These are phyloP conservation scores for Nicotiana benthamiana DNA, from an alignment of 257 asterid genomes.

Conservation along the genomic window DNA sequence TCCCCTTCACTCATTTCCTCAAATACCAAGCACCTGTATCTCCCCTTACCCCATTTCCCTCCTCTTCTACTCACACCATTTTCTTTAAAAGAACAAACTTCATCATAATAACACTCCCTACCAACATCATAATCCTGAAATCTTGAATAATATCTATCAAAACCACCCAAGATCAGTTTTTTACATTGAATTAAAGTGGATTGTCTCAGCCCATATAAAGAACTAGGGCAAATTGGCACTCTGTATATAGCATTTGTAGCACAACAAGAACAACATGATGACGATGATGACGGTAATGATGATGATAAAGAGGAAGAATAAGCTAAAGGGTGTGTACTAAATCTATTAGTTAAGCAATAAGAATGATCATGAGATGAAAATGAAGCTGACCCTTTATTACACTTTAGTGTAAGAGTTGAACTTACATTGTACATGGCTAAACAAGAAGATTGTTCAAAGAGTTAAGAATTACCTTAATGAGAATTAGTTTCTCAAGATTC, in stretches of 20 bases:
- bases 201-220: constrained; percentile 53
- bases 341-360: constrained; percentile 29
- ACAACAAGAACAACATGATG: constrained; percentile 49
- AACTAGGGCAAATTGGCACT: constrained; percentile 33
- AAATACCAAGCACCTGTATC: constrained; percentile 27
- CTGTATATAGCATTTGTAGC: constrained; percentile 26
- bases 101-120: constrained; percentile 33
- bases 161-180: constrained; percentile 40
- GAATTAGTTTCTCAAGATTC: background rate
- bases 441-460: background rate
- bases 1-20: constrained; percentile 40
- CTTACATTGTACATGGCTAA: constrained; percentile 52
- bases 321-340: constrained; percentile 26
- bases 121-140: constrained; percentile 28
- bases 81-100: constrained; percentile 24
- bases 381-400: constrained; percentile 34
- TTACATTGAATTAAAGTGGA: constrained; percentile 68
- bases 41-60: constrained; percentile 35
- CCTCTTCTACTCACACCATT: constrained; percentile 29
- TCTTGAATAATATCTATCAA: constrained; percentile 35
- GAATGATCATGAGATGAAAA: constrained; percentile 38
- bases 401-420: constrained; percentile 46
- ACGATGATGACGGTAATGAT: constrained; percentile 9
- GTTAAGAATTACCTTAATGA: background rate
- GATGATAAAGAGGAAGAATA: constrained; percentile 36